A percentile compares a stretch with the other conserved stretches of the same genome.
Conservation (phyloP, 2,329 filamentous ascomycete species). For the Verticillium nonalfalfae region DNA sequence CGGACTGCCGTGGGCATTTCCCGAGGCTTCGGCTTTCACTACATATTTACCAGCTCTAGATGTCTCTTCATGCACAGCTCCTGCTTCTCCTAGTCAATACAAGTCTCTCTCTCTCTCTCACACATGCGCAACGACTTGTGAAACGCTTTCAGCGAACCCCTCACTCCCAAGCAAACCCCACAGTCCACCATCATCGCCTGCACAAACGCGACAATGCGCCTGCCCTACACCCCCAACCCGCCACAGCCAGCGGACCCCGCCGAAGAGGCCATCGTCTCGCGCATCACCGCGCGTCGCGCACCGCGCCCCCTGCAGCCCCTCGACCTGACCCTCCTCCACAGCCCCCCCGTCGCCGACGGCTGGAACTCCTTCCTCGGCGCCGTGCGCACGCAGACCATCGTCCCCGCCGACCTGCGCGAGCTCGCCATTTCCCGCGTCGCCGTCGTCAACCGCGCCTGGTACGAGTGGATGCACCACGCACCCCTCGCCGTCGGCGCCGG, state of each 20-base stretch:
- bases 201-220: conserved; percentile 46
- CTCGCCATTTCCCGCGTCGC: conserved; percentile 77
- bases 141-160: neutral
- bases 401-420: conserved; percentile 58
- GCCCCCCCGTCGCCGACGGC: conserved; percentile 67
- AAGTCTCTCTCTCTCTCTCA: too few species aligned
- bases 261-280: conserved; percentile 52
- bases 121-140: too few species aligned
- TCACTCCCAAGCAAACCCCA: neutral
- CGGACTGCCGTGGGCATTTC: neutral
- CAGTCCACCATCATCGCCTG: conserved; percentile 5
- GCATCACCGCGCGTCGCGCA: conserved; percentile 57
- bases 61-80: too few species aligned
- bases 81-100: too few species aligned
- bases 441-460: conserved; percentile 74
- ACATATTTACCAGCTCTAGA: too few species aligned
- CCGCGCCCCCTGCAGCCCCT: conserved; percentile 67
- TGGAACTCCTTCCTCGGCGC: conserved; percentile 67
- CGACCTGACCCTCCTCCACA: conserved; percentile 72
- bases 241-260: conserved; percentile 35
- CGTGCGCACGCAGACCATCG: conserved; percentile 45
- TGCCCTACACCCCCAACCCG: conserved; percentile 57
- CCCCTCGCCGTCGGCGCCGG: conserved; percentile 58
- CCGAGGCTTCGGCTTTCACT: neutral
- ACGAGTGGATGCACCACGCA: conserved; percentile 77